Conservation (phyloP, 352 stramenopile genomes). For the Phytophthora idaei region DNA sequence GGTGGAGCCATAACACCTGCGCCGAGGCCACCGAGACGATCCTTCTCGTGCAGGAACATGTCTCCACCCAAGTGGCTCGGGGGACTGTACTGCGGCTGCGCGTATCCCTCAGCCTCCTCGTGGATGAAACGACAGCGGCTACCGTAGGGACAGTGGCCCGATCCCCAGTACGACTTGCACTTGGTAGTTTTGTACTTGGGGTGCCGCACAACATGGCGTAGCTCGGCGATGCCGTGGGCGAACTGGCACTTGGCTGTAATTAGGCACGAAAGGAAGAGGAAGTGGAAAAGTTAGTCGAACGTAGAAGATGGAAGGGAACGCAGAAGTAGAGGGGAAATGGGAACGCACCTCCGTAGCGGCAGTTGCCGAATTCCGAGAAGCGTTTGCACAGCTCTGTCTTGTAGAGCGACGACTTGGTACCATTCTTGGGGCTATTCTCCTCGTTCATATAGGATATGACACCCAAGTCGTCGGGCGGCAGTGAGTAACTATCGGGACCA, state of each 20-base stretch:
- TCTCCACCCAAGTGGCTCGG: conserved; percentile 37
- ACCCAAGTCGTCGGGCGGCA: conserved; percentile 53
- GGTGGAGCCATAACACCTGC: conserved; percentile 38
- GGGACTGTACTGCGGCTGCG: conserved; percentile 59
- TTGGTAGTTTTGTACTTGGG: conserved; percentile 93
- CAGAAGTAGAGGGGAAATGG: not conserved
- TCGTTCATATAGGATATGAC: conserved; percentile 64
- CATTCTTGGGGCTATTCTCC: conserved; percentile 85
- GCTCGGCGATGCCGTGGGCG: conserved; percentile 77
- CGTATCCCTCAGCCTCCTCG: conserved; percentile 73
- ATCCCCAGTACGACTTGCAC: conserved; percentile 92
- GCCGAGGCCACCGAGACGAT: conserved; percentile 31
- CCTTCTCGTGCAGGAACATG: conserved; percentile 73
- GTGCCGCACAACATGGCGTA: conserved; percentile 86
- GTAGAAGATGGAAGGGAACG: not conserved
- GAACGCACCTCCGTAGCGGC: conserved; percentile 75
- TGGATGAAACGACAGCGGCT: conserved; percentile 90
- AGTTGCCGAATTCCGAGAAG: conserved; percentile 88
- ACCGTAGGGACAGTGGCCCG: conserved; percentile 87
- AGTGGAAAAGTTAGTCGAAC: conserved; percentile 5
- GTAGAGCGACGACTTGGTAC: conserved; percentile 86
- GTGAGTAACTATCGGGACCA: conserved; percentile 43
- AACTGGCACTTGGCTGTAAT: conserved; percentile 87
- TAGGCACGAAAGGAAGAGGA: not conserved
- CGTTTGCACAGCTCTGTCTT: conserved; percentile 90